Conservation (phyloP, 1,284 basidiomycete species). For the Irpex rosettiformis region DNA sequence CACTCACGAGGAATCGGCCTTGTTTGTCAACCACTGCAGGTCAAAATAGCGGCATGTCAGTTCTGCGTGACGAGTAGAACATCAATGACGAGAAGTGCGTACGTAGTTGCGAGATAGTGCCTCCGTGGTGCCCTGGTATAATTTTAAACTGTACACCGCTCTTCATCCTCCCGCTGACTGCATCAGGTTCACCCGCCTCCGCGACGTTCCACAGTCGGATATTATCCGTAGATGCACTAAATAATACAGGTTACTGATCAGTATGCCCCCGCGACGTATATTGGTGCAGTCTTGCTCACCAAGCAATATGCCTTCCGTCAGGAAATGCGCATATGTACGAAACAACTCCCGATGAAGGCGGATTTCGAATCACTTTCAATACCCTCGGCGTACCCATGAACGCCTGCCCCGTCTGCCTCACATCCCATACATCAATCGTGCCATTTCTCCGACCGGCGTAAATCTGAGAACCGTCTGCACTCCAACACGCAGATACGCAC, state of each 20-base stretch:
- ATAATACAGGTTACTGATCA: background rate
- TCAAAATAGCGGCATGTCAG: conserved; percentile 12
- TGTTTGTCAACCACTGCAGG: conserved; percentile 85
- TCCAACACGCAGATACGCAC: conserved; percentile 97
- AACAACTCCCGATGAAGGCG: conserved; percentile 86
- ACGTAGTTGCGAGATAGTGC: conserved; percentile 89
- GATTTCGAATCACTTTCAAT: conserved; percentile 81
- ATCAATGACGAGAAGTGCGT: conserved; percentile 9
- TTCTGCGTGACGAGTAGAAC: background rate
- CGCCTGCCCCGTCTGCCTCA: conserved; percentile 61
- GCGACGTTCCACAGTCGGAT: conserved; percentile 92
- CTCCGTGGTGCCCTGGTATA: conserved; percentile 95
- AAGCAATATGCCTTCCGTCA: conserved; percentile 86
- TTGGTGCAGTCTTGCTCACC: conserved; percentile 49
- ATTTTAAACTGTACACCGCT: conserved; percentile 88
- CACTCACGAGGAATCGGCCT: conserved; percentile 83
- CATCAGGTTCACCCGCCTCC: conserved; percentile 68
- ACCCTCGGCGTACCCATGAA: conserved; percentile 62
- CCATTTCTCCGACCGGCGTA: conserved; percentile 92
- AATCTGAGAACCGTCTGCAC: conserved; percentile 82
- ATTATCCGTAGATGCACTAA: conserved; percentile 89
- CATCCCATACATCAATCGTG: conserved; percentile 92
- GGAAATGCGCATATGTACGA: conserved; percentile 90
- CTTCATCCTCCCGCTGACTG: conserved; percentile 45
- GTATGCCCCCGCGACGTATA: too few relatives aligned